Evolutionary conservation across 495 filamentous ascomycete genomes (phyloP).

Genomic region (Trichoderma gamsii): DNA sequence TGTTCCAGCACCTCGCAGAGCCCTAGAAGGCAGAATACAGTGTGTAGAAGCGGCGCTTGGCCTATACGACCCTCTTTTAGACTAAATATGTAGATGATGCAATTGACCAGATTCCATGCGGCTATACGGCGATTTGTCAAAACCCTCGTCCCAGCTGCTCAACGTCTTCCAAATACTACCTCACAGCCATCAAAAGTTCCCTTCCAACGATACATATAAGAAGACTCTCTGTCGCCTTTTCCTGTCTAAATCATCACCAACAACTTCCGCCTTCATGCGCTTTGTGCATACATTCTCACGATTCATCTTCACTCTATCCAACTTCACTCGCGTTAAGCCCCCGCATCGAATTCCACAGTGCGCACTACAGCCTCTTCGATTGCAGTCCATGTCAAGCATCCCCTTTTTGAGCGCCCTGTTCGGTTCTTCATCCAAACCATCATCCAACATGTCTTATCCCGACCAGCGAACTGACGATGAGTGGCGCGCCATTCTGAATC

Average conservation of each 20-base stretch:
- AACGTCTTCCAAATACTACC: constrained; percentile 2
- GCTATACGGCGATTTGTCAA: constrained; percentile 16
- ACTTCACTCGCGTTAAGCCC: constrained; percentile 28
- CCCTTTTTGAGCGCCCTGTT: constrained; percentile 80
- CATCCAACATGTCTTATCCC: constrained; percentile 67
- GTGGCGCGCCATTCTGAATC: constrained; percentile 79
- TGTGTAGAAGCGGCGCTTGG: not conserved
- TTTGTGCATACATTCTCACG: constrained; percentile 23
- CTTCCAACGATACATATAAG: not conserved
- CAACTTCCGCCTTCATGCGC: constrained; percentile 17
- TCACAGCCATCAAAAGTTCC: constrained; percentile 28
- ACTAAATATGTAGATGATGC: no score
- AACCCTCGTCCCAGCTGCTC: not conserved
- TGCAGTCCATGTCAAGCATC: constrained; percentile 57
- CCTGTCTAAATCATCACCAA: not conserved
- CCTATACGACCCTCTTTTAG: not conserved
- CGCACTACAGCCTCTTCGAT: constrained; percentile 7
- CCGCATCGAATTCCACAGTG: constrained; percentile 20
- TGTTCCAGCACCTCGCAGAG: not conserved
- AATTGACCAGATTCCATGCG: constrained; percentile 10
- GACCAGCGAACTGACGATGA: constrained; percentile 73
- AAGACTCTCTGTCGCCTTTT: not conserved
- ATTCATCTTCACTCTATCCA: constrained; percentile 28
- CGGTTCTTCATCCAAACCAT: constrained; percentile 41
- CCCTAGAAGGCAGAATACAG: not conserved